A percentile compares a stretch with the other conserved stretches of the same genome.
Conservation (phyloP, 768 basidiomycete genomes). For the Hortiboletus flavorubellus region DNA sequence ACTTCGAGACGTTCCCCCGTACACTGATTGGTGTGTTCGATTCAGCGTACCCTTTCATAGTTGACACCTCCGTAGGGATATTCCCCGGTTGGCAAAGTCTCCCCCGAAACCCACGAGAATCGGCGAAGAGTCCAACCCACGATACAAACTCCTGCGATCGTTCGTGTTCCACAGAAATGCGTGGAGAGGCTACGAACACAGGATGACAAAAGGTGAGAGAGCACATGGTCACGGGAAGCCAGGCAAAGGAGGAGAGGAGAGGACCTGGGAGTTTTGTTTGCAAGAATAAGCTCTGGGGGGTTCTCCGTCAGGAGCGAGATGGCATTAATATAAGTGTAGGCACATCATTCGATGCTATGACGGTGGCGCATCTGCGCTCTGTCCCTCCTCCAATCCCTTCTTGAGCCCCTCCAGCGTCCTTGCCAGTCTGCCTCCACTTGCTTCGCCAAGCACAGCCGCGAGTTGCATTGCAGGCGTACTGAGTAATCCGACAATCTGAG, state of each 20-base stretch:
- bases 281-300: constrained; percentile 16
- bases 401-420: constrained; percentile 75
- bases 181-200: constrained; percentile 88
- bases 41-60: constrained; percentile 6
- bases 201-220: constrained; percentile 90
- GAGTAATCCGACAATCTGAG: constrained; percentile 83
- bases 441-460: constrained; percentile 64
- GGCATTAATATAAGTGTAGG: constrained; percentile 6
- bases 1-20: constrained; percentile 80
- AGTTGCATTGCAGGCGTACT: constrained; percentile 73
- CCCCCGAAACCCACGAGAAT: constrained; percentile 54
- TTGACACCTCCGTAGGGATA: constrained; percentile 49
- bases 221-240: constrained; percentile 62
- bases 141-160: constrained; percentile 69
- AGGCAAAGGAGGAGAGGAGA: constrained; percentile 71
- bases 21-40: constrained; percentile 71
- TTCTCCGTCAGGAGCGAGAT: not conserved
- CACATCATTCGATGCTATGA: constrained; percentile 13
- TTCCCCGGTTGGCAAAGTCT: constrained; percentile 71
- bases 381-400: constrained; percentile 56
- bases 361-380: constrained; percentile 20
- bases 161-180: constrained; percentile 67
- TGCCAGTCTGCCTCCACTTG: constrained; percentile 64
- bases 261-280: constrained; percentile 87
- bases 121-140: constrained; percentile 54